Conservation (phyloP, 306 rosid genomes). For the Gillenia trifoliata region DNA sequence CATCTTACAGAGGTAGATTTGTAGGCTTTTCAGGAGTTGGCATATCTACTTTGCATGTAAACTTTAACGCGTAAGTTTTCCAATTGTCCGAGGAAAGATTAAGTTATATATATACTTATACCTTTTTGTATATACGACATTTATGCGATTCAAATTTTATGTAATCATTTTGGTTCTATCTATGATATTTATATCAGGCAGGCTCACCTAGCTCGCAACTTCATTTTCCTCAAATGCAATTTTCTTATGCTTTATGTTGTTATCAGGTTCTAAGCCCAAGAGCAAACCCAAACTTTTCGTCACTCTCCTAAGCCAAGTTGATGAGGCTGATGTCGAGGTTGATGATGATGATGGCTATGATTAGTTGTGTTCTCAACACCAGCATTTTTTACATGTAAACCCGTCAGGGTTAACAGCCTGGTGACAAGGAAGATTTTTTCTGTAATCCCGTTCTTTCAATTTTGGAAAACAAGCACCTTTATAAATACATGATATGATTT, state of each 20-base stretch:
- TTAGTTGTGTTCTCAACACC: background rate
- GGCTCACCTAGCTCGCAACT: background rate
- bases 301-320: slow-evolving; percentile 53
- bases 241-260: background rate
- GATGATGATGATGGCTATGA: slow-evolving; percentile 48
- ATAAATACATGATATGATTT: slow-evolving; percentile 10
- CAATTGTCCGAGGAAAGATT: no score
- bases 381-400: slow-evolving; percentile 8
- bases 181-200: background rate
- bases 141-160: background rate
- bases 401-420: slow-evolving; percentile 11
- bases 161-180: background rate
- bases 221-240: background rate
- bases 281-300: slow-evolving; percentile 71
- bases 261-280: slow-evolving; percentile 71
- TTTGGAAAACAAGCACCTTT: slow-evolving; percentile 18
- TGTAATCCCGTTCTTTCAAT: slow-evolving; percentile 4
- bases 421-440: background rate
- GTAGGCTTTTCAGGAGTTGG: background rate
- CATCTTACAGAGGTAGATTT: background rate
- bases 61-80: background rate
- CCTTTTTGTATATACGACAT: background rate
- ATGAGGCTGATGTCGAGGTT: slow-evolving; percentile 55
- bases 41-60: background rate
- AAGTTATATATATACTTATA: background rate